A percentile compares a stretch with the other conserved stretches of the same genome.
Evolutionary conservation across 2,329 filamentous ascomycete genomes (phyloP).

Genomic region (Penicillium sp.): DNA sequence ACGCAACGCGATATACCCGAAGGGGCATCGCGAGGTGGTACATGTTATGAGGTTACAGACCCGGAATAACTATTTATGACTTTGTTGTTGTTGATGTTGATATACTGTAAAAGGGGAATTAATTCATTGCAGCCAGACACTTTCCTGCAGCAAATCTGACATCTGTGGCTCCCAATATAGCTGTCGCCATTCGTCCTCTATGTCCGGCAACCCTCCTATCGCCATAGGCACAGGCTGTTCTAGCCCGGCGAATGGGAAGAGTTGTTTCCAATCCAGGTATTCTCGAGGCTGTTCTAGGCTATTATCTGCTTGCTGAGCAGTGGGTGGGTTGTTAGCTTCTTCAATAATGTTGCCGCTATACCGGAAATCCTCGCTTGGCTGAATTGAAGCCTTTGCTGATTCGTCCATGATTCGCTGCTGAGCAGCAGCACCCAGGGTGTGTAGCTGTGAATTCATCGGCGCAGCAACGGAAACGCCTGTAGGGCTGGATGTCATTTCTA

Average conservation of each 20-base stretch:
- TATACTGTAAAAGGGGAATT: neutral
- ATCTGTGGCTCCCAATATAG: constrained; percentile 42
- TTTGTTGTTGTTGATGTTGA: neutral
- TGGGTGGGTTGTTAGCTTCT: constrained; percentile 7
- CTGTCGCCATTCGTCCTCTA: constrained; percentile 44
- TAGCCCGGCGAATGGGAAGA: constrained; percentile 38
- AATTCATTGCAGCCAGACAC: constrained; percentile 33
- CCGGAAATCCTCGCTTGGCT: neutral
- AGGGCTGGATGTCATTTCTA: neutral
- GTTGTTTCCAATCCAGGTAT: constrained; percentile 38
- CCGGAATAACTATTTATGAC: neutral
- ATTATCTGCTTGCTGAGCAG: constrained; percentile 26
- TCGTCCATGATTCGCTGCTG: neutral
- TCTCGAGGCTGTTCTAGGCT: constrained; percentile 32
- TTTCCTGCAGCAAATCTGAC: constrained; percentile 39
- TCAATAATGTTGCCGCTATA: constrained; percentile 2
- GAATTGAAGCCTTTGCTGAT: neutral
- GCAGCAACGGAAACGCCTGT: neutral
- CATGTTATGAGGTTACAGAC: no score
- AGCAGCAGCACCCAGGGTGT: constrained; percentile 16
- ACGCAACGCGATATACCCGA: neutral
- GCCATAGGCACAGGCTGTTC: constrained; percentile 35
- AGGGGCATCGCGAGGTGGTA: neutral
- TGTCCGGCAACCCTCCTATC: constrained; percentile 35
- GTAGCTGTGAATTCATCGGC: constrained; percentile 16